Evolutionary conservation across 495 filamentous ascomycete genomes (phyloP).

Genomic region (Parathielavia appendiculata): DNA sequence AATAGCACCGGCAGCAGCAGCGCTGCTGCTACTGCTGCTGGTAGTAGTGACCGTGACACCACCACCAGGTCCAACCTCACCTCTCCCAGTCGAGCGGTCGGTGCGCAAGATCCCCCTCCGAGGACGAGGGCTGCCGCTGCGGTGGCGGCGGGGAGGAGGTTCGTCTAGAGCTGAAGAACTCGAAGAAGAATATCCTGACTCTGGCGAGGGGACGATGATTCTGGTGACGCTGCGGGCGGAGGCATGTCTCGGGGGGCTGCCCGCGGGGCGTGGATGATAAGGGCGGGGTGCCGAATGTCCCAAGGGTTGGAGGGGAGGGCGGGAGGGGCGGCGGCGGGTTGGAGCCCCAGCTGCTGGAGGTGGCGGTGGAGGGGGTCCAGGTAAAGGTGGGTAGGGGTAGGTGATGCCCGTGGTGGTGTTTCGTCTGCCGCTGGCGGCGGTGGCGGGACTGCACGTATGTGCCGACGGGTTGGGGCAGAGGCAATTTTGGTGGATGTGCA

Average conservation of each 20-base stretch:
- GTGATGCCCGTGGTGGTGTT: neutral
- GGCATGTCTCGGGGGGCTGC: neutral
- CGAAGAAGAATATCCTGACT: neutral
- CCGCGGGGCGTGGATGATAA: neutral
- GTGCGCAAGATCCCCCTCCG: neutral
- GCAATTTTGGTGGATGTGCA: constrained; percentile 9
- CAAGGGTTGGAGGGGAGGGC: neutral
- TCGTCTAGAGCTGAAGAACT: neutral
- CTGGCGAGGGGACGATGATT: neutral
- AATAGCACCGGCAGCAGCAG: too few species aligned
- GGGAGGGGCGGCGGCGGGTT: neutral
- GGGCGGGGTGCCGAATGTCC: neutral
- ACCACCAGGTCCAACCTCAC: too few species aligned
- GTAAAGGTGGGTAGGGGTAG: neutral
- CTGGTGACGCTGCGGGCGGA: neutral
- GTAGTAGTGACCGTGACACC: neutral
- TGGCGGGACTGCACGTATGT: neutral
- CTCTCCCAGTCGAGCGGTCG: too few species aligned
- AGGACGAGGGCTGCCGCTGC: neutral
- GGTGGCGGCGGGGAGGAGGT: neutral
- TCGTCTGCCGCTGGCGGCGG: neutral
- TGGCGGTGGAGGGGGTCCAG: neutral
- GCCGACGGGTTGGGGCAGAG: neutral
- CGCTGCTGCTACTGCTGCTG: neutral
- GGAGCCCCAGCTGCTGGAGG: neutral